These are phyloP conservation scores for Mycena leptocephala DNA, from an alignment of 768 basidiomycete genomes.

Conservation along the genomic window DNA sequence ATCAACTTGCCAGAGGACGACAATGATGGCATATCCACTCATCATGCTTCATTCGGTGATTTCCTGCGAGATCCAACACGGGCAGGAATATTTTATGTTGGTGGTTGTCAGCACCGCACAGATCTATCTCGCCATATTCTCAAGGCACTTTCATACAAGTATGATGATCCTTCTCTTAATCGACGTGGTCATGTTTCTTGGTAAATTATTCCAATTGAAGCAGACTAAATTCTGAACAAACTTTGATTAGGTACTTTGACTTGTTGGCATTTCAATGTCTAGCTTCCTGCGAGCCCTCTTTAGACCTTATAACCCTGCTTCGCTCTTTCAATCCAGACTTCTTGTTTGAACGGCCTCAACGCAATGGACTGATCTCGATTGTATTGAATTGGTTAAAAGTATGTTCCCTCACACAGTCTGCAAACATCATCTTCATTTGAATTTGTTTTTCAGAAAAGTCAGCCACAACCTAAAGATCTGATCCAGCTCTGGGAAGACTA, in stretches of 20 bases:
- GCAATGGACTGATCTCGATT: neutral
- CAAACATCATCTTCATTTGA: neutral
- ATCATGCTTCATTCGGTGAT: neutral
- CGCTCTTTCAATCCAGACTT: neutral
- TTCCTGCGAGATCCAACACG: neutral
- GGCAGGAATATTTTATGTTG: neutral
- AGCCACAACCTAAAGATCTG: neutral
- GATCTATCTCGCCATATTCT: neutral
- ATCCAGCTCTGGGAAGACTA: constrained; percentile 18
- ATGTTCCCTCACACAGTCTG: neutral
- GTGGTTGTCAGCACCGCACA: neutral
- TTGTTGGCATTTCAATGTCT: neutral
- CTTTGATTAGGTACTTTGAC: neutral
- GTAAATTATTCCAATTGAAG: neutral
- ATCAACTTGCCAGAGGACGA: neutral
- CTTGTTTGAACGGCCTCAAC: neutral
- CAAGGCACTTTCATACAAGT: neutral
- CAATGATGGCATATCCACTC: neutral
- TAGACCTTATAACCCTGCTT: neutral
- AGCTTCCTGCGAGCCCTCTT: neutral
- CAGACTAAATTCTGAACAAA: too few relatives aligned
- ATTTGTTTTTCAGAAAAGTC: neutral
- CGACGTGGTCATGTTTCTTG: neutral
- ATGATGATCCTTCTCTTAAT: neutral
- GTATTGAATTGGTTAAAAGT: constrained; percentile 4